Base-by-base conservation (phyloP, 2,329 filamentous ascomycete species). In the Bimuria novae-zelandiae region DNA sequence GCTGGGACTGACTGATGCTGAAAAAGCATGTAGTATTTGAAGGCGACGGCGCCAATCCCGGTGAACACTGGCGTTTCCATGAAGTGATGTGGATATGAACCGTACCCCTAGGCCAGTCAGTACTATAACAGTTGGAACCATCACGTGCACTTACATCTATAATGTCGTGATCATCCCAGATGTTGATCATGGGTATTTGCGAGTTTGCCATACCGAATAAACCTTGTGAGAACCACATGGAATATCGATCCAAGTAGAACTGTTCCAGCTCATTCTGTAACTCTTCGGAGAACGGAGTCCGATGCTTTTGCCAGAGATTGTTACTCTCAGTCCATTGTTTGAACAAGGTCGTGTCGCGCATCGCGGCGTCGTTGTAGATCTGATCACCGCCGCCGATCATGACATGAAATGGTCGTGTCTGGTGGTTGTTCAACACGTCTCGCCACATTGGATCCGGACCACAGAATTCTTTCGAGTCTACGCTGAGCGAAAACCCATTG, bases 21-120 rank as follows among this genome's bases (percentile, higher is more conserved):
- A 77, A 99, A 99, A 7, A 99, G 82, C 86, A 99, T 88, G 68
- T 99, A 99, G 75, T 97, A 99, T 73, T 99, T 99, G 83, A 94
- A 97, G 0, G 93, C 93, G 44, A 97, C 86, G 32, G 89, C 89
- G 2, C 94, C 95, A 7, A 99, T 75, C 0, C 95, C 94, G 2
- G 87, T 88, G 70, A 99, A 96, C 0, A 97, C 90, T 0, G 90
- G 89, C 2, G 90, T 90, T 60, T 84, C 85, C 91, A 97, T 97
- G 67, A 96, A 94, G 61, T 90, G 85, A 61, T 97, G 84, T 3
- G 92, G 87, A 71, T 97, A 99, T 0, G 92, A 96, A 6, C 94
- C 94, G 69, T 88, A 99, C 1, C 95, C 94, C 74, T 92, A 62
- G 12, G 4, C 10, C 16, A 4, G 36, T 71, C 56, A 71, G 64